Evolutionary conservation across 2,329 filamentous ascomycete genomes (phyloP), one percentile per base, ranked within the genome.

Genomic region (Furcasterigmium sp.): DNA sequence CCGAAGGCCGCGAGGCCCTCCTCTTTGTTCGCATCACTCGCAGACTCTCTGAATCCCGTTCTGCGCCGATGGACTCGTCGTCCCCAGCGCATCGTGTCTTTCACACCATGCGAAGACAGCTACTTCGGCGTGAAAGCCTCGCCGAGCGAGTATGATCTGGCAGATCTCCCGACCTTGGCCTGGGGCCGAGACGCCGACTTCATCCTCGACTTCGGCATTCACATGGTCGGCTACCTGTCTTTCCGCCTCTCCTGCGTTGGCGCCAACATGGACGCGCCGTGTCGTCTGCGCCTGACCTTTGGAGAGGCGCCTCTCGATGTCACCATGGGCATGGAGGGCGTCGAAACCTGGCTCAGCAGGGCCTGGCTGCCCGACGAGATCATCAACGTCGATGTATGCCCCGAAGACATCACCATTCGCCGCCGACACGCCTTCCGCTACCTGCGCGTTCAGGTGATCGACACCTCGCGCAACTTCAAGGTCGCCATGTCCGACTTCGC

Each of bases 341-440:
- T 60, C 42, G 48, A 63, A 17, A 61, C 62, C 6, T 64, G 58
- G 60, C 63, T 65, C 45, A 63, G 60, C 43, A 65, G 57, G 6
- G 55, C 56, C 14, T 64, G 62, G 62, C 55, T 65, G 3, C 62
- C 61, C 1, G 61, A 65, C 39, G 62, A 65, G 36, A 46, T 58
- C 15, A 54, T 64, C 37, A 64, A 62, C 41, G 46, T 64, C 23
- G 61, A 64, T 45, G 51, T 52, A 50, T 57, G 60, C 20, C 60
- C 61, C 8, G 47, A 57, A 26, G 44, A 45, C 10, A 48, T 64
- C 10, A 37, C 46, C 3, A 49, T 64, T 14, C 48, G 53, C 14
- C 54, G 60, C 39, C 47, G 61, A 13, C 55, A 62, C 38, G 47
- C 61, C 2, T 64, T 64, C 46, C 57, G 61, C 29, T 64, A 58